These are phyloP conservation scores for Fusarium algeriense DNA, from an alignment of 2,329 filamentous ascomycete species.

Conservation along the genomic window DNA sequence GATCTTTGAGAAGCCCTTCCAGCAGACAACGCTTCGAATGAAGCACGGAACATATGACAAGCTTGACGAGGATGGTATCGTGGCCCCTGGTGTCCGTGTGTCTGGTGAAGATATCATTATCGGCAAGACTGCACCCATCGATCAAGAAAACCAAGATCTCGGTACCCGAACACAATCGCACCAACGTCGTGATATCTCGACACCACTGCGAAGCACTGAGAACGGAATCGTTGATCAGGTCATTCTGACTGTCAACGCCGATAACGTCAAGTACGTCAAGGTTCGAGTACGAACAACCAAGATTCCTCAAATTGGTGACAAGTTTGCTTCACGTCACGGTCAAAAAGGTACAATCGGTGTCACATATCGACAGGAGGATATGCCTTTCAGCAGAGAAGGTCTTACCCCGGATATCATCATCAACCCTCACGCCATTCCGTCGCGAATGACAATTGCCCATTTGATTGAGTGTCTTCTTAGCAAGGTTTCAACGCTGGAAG, in stretches of 20 bases:
- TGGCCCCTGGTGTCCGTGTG: slow-evolving; percentile 92
- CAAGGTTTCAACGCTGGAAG: slow-evolving; percentile 93
- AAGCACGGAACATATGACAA: slow-evolving; percentile 98
- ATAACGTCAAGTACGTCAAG: slow-evolving; percentile 96
- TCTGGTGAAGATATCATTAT: slow-evolving; percentile 99
- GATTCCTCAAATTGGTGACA: slow-evolving; percentile 98
- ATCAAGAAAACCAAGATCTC: slow-evolving; percentile 91
- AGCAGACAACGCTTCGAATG: slow-evolving; percentile 87
- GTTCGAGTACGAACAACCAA: slow-evolving; percentile 98
- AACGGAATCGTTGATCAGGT: slow-evolving; percentile 97
- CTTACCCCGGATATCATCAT: slow-evolving; percentile 96
- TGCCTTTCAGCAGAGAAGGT: slow-evolving; percentile 96
- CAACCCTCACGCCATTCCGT: slow-evolving; percentile 99
- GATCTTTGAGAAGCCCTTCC: slow-evolving; percentile 93
- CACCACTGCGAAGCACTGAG: slow-evolving; percentile 92
- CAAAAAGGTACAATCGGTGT: slow-evolving; percentile 99
- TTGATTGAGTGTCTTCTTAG: slow-evolving; percentile 98
- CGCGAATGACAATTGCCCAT: slow-evolving; percentile 99
- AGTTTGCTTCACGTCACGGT: slow-evolving; percentile 98
- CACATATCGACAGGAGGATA: slow-evolving; percentile 96
- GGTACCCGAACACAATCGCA: slow-evolving; percentile 92
- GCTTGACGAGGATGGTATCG: slow-evolving; percentile 94
- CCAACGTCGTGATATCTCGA: slow-evolving; percentile 95
- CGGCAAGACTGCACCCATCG: slow-evolving; percentile 96
- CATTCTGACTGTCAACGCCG: slow-evolving; percentile 91